A percentile compares a stretch with the other conserved stretches of the same genome.
Evolutionary conservation across 257 asterid species (phyloP).

Genomic region (Salvia splendens): DNA sequence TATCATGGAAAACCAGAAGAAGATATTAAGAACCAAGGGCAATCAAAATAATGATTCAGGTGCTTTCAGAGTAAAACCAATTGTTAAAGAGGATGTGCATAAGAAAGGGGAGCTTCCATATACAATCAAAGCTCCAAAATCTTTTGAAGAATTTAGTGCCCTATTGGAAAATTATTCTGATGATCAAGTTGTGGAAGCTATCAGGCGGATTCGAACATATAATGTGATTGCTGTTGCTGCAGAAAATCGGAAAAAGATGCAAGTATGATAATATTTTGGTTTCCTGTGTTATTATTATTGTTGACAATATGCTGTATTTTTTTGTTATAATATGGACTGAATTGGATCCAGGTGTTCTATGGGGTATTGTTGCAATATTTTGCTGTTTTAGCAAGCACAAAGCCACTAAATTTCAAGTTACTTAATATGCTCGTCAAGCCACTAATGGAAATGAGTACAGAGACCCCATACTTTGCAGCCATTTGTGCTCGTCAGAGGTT

Average conservation of each 20-base stretch:
- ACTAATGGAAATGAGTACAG: slow-evolving; percentile 87
- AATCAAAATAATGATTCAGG: slow-evolving; percentile 32
- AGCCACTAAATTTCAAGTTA: slow-evolving; percentile 66
- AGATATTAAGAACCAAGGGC: slow-evolving; percentile 34
- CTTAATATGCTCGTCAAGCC: slow-evolving; percentile 82
- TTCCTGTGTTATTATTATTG: slow-evolving; percentile 21
- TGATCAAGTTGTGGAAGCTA: slow-evolving; percentile 87
- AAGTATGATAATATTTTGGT: slow-evolving; percentile 55
- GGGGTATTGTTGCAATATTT: slow-evolving; percentile 89
- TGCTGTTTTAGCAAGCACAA: slow-evolving; percentile 77
- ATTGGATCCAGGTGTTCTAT: slow-evolving; percentile 67
- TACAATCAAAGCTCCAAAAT: slow-evolving; percentile 93
- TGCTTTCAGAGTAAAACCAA: slow-evolving; percentile 34
- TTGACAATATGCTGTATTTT: slow-evolving; percentile 18
- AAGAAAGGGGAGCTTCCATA: slow-evolving; percentile 72
- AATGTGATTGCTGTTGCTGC: slow-evolving; percentile 83
- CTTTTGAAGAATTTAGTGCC: slow-evolving; percentile 67
- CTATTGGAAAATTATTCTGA: slow-evolving; percentile 69
- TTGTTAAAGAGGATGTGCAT: slow-evolving; percentile 33
- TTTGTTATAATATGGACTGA: slow-evolving; percentile 13
- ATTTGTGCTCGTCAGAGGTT: slow-evolving; percentile 93
- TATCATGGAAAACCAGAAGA: slow-evolving; percentile 34
- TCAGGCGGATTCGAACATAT: slow-evolving; percentile 74
- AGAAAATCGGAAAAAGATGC: slow-evolving; percentile 89
- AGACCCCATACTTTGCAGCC: slow-evolving; percentile 92